Evolutionary conservation across 495 filamentous ascomycete genomes (phyloP).

Genomic region (Aspergillus panamensis): DNA sequence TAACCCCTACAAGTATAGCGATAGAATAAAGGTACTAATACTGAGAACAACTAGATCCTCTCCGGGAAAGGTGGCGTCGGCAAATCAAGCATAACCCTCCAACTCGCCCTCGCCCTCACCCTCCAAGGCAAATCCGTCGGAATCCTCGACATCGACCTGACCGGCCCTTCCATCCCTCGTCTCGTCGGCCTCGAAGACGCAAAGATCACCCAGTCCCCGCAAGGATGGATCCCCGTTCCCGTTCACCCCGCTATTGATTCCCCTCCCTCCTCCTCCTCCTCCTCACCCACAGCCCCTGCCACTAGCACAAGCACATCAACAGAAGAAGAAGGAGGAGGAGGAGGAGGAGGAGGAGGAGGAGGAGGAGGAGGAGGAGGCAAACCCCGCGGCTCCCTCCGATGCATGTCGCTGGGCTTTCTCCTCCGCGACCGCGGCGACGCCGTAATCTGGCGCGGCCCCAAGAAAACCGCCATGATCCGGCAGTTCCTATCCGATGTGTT

Average conservation of each 20-base stretch:
- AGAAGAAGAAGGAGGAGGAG: neutral
- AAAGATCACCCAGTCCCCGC: constrained; percentile 84
- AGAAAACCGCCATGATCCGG: constrained; percentile 98
- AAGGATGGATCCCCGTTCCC: constrained; percentile 84
- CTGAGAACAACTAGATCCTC: constrained; percentile 52
- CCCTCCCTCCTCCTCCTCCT: neutral
- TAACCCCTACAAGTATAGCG: neutral
- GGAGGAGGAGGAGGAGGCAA: constrained; percentile 1
- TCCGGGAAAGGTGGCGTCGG: constrained; percentile 98
- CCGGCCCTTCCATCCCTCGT: constrained; percentile 91
- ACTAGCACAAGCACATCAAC: constrained; percentile 14
- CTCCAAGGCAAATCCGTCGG: constrained; percentile 82
- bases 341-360: neutral
- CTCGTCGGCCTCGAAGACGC: constrained; percentile 84
- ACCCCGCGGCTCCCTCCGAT: constrained; percentile 61
- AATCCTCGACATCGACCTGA: constrained; percentile 94
- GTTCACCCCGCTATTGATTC: constrained; percentile 56
- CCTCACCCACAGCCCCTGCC: constrained; percentile 2
- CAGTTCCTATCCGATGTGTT: constrained; percentile 90
- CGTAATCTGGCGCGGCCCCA: constrained; percentile 95
- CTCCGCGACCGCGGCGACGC: constrained; percentile 79
- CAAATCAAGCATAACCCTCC: constrained; percentile 94
- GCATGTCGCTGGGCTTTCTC: constrained; percentile 93
- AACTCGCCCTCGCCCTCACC: constrained; percentile 86
- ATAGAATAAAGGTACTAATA: neutral